Base-by-base conservation (phyloP, 2,329 filamentous ascomycete genomes). In the Trichoderma sp. region DNA sequence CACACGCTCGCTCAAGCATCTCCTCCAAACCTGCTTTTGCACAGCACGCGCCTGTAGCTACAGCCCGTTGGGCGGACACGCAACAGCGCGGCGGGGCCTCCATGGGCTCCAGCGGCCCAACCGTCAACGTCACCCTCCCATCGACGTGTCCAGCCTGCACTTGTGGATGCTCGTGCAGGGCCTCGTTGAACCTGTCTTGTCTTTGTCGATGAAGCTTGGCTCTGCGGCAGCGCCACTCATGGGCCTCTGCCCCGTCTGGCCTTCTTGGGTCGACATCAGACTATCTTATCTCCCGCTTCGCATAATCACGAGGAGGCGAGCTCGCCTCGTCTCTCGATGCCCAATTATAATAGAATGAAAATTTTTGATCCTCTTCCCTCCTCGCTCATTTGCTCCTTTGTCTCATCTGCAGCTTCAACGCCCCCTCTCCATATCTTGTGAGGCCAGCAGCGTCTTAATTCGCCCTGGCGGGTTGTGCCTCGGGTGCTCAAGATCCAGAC, bases 131-230 rank as follows among this genome's bases (percentile, higher is more conserved):
- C 65, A 68, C 65, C 56, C 47, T 33, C 56, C 40, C 65, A 60
- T 55, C 56, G 65, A 68, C 65, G 65, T 68, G 65, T 61, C 65
- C 65, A 68, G 56, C 65, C 56, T 68, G 65, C 65, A 68, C 60
- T 68, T 68, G 65, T 58, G 53, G 63, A 58, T 66, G 63, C 63
- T 14, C 14, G 29, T 37, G 53, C 63, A 66, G 63, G 63, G 63
- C 63, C 58, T 66, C 63, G 52, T 27, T 37, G 21, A 40, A 35
- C 33, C 11, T 4, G 33, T 35, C 33, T 13, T 35, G 33, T 65
- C 53, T 66, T 66, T 49, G 43, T 49, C 24, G 47, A 49, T 49
- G 47, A 35, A 24, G 43, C 33, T 58, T 43, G 40, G 35, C 43
- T 37, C 27, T 19, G 35, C 16, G 29, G 8, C 21, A 62, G 27